Percentiles rank a stretch among this genome's conserved stretches.
These are phyloP conservation scores for Solanum stenotomum DNA, from an alignment of 257 asterid genomes.

Conservation along the genomic window DNA sequence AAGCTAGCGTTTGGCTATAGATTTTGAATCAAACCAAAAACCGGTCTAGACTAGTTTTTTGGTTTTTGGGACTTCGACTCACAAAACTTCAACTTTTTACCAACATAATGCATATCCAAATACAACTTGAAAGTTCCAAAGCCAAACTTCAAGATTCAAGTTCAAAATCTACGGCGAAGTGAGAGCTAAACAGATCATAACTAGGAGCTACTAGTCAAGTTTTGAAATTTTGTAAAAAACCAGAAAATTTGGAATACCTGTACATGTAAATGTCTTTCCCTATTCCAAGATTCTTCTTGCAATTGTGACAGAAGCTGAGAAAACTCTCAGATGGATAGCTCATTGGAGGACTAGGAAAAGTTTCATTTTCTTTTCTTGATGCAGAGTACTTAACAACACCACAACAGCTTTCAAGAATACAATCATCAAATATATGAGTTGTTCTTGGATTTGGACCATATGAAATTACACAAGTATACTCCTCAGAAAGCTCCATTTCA, in stretches of 20 bases:
- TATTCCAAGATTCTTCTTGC: slow-evolving; percentile 67
- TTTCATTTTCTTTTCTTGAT: background rate
- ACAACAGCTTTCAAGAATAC: slow-evolving; percentile 69
- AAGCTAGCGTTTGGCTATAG: background rate
- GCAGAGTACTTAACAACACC: slow-evolving; percentile 44
- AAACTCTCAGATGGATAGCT: slow-evolving; percentile 59
- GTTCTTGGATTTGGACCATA: slow-evolving; percentile 79
- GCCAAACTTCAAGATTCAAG: background rate
- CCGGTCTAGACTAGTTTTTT: background rate
- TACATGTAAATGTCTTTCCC: slow-evolving; percentile 77
- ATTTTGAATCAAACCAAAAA: background rate
- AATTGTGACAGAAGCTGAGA: slow-evolving; percentile 64
- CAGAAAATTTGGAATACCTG: slow-evolving; percentile 35
- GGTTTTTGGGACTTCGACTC: background rate
- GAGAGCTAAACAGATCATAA: background rate
- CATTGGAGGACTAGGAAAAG: slow-evolving; percentile 10
- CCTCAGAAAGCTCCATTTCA: slow-evolving; percentile 91
- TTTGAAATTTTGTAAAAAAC: background rate
- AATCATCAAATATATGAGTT: slow-evolving; percentile 77
- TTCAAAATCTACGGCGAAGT: background rate
- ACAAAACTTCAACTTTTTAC: background rate
- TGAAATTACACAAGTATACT: slow-evolving; percentile 78
- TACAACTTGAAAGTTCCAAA: too few species aligned
- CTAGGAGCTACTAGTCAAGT: background rate
- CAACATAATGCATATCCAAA: background rate